Evolutionary conservation across 768 basidiomycete species (phyloP), one percentile per base, ranked within the genome.

Genomic region (Neoboletus subvelutipes): DNA sequence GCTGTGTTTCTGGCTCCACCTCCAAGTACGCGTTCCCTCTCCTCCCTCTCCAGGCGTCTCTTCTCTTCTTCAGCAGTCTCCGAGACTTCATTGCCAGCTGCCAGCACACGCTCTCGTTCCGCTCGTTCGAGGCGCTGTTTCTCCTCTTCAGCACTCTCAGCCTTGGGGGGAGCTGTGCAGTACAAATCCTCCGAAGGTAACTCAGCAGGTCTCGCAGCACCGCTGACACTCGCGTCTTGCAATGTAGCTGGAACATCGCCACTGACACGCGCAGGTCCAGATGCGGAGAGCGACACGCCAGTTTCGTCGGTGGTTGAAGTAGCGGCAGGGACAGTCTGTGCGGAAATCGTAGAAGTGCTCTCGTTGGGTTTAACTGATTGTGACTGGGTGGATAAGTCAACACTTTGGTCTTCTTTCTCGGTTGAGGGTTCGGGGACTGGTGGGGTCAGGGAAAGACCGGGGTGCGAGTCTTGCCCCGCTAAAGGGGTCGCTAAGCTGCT

Each of bases 41-140:
- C 85, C 65, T 90, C 86, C 45, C 81, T 80, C 69, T 88, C 86
- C 49, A 83, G 62, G 22, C 85, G 71, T 65, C 72, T 78, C 78
- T 86, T 88, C 77, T 88, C 85, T 5, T 86, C 83, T 49, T 81
- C 84, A 0, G 86, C 83, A 49, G 76, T 77, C 67, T 84, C 82
- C 26, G 70, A 50, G 17, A 68, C 43, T 17, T 60, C 34, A 40
- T 62, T 63, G 34, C 67, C 57, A 33, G 61, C 65, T 0, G 60
- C 67, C 15, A 73, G 76, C 61, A 76, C 70, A 55, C 76, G 76
- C 75, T 80, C 86, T 74, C 77, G 74, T 65, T 77, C 82, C 71
- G 77, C 83, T 59, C 68, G 71, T 70, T 76, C 73, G 34, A 88
- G 74, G n/a, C 85, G 76, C 62, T 66, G 77, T 77, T 89, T 88